Conservation (phyloP, 768 basidiomycete species). For the Mycena leptocephala region DNA sequence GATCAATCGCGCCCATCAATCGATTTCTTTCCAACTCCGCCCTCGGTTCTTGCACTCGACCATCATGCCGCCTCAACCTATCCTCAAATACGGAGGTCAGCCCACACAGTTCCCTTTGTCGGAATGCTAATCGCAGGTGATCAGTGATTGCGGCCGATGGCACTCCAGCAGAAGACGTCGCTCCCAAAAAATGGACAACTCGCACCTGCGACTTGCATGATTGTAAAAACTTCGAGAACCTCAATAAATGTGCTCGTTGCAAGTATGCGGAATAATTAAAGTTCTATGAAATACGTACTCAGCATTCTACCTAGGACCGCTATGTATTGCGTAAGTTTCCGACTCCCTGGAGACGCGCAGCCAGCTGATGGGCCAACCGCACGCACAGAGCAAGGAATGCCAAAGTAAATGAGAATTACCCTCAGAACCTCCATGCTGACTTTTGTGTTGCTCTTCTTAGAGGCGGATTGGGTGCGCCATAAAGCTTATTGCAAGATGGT, state of each 20-base stretch:
- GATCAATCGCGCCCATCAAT: too few relatives aligned
- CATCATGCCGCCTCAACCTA: not conserved
- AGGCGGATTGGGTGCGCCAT: constrained; percentile 31
- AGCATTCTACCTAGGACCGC: constrained; percentile 10
- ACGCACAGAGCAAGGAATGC: constrained; percentile 12
- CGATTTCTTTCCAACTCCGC: not conserved
- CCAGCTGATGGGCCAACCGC: not conserved
- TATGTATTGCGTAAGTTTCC: constrained; percentile 32
- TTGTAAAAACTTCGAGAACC: constrained; percentile 28
- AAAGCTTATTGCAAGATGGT: constrained; percentile 26
- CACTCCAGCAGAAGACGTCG: not conserved
- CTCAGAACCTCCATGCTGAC: not conserved
- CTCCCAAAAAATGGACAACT: not conserved
- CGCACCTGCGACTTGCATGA: constrained; percentile 26
- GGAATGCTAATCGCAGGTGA: not conserved
- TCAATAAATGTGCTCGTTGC: constrained; percentile 30
- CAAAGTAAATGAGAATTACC: not conserved
- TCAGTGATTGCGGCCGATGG: constrained; percentile 19
- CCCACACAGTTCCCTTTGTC: not conserved
- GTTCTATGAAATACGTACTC: not conserved
- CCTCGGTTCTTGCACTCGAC: not conserved
- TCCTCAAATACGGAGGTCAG: constrained; percentile 5
- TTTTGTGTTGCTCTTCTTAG: not conserved
- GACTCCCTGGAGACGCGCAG: not conserved
- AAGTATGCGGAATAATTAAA: not conserved